A percentile compares a stretch with the other conserved stretches of the same genome.
These are phyloP conservation scores for Sugiyamaella mastotermitis DNA, from an alignment of 805 yeast species.

Conservation along the genomic window DNA sequence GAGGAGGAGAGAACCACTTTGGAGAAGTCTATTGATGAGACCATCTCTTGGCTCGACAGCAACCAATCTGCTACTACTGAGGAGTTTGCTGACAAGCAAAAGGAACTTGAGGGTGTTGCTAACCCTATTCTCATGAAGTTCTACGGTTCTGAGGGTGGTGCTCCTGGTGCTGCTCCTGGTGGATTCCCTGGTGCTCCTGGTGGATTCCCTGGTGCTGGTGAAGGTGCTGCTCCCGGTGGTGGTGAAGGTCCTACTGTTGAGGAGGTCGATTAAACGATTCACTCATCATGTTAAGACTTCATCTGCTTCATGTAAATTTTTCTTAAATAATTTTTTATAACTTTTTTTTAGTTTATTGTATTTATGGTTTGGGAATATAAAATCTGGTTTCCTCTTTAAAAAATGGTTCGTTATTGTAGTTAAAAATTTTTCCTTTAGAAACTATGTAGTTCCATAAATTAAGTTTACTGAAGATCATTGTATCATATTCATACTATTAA, in stretches of 20 bases:
- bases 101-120: constrained; percentile 91
- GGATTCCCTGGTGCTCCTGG: constrained; percentile 58
- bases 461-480: too few relatives aligned
- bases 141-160: constrained; percentile 78
- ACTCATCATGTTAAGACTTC: not conserved
- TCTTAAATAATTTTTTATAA: too few relatives aligned
- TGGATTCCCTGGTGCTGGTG: constrained; percentile 44
- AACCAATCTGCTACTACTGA: constrained; percentile 90
- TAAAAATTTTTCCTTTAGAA: too few relatives aligned
- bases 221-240: constrained; percentile 32
- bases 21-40: constrained; percentile 75
- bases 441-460: too few relatives aligned
- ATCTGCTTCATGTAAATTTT: too few relatives aligned
- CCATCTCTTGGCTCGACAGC: constrained; percentile 86
- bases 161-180: constrained; percentile 78
- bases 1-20: constrained; percentile 63
- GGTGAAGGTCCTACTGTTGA: constrained; percentile 61
- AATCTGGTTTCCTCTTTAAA: too few relatives aligned
- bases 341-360: too few relatives aligned
- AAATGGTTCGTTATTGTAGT: too few relatives aligned
- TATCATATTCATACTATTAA: too few relatives aligned
- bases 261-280: constrained; percentile 24
- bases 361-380: too few relatives aligned
- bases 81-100: constrained; percentile 87
- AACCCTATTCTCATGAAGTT: constrained; percentile 97